These are phyloP conservation scores for Dispira parvispora DNA, from an alignment of 192 early-diverging fungal genomes.

Conservation along the genomic window DNA sequence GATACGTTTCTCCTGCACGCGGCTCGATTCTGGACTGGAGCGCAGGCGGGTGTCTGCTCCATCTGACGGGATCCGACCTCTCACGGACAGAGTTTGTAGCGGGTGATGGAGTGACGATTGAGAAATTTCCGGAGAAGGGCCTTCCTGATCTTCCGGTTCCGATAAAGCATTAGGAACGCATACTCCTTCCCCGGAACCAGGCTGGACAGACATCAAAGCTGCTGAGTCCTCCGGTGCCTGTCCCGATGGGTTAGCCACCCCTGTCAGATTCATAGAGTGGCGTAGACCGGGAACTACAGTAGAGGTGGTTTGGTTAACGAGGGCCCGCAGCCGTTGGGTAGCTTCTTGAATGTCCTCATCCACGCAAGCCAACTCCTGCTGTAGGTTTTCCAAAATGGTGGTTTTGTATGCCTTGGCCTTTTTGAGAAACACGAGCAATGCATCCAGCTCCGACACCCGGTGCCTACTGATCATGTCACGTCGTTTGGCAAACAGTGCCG, in stretches of 20 bases:
- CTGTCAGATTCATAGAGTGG: too few relatives aligned
- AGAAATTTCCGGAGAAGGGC: background rate
- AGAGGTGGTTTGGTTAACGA: background rate
- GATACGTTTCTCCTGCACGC: conserved; percentile 25
- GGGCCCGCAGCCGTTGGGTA: background rate
- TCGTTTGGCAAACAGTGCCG: conserved; percentile 41
- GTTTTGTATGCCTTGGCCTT: conserved; percentile 38
- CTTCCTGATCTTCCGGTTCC: background rate
- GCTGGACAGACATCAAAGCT: too few relatives aligned
- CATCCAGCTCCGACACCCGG: conserved; percentile 34
- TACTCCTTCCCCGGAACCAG: background rate
- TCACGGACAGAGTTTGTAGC: background rate
- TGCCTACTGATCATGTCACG: conserved; percentile 35
- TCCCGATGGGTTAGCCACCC: too few relatives aligned
- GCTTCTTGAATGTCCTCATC: conserved; percentile 4
- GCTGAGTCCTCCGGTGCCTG: background rate
- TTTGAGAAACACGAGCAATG: conserved; percentile 46
- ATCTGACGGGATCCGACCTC: background rate
- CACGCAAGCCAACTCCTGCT: conserved; percentile 19
- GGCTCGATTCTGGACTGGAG: background rate
- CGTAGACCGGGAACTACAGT: background rate
- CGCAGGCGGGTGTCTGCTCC: background rate
- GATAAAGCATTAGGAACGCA: background rate
- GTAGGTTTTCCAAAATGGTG: conserved; percentile 23
- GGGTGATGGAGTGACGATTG: background rate